Evolutionary conservation across 2,329 filamentous ascomycete species (phyloP), one percentile per base, ranked within the genome.

Genomic region (Zymoseptoria pseudotritici): DNA sequence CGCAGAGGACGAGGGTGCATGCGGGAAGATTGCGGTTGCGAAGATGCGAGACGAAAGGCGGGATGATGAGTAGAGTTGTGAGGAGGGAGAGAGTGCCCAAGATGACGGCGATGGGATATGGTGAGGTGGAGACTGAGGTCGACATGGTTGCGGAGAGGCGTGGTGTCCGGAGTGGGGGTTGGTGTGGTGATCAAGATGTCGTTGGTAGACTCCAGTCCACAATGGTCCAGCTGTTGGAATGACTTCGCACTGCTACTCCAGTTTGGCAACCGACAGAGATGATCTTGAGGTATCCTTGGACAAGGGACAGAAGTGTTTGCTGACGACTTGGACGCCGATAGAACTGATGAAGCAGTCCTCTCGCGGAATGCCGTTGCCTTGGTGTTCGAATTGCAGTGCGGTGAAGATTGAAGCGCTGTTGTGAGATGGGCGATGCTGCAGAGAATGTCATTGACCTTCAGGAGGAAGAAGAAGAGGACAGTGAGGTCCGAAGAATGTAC

Each of bases 11-110:
- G 42, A 88, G 76, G 29, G 78, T 80, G 19, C 79, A 78, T 6
- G 84, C 82, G 11, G 84, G 79, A 56, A 86, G 74, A 70, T 89
- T 89, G 59, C 78, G 77, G 64, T 85, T 83, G 56, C 78, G 78
- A 61, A 79, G 75, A 70, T 89, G 86, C 76, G 85, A 83, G 58
- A 80, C 69, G 57, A 88, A 71, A 2, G 86, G 83, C 6, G 83
- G 77, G 42, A 83, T 75, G 66, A 80, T 79, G 55, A 86, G 73
- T 21, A 84, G 62, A 53, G 82, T 74, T 17, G 81, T 72, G 22
- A 84, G 63, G 20, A 79, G 71, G 17, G 81, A 77, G 22, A 85
- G 71, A 13, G 77, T 65, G 1, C 82, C 79, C 42, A 86, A 71
- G 53, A 75, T 31, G 49, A 79, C 67, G 55, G 76, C 74, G 36